Evolutionary conservation across 768 basidiomycete species (phyloP).

Genomic region (Russula sp.): DNA sequence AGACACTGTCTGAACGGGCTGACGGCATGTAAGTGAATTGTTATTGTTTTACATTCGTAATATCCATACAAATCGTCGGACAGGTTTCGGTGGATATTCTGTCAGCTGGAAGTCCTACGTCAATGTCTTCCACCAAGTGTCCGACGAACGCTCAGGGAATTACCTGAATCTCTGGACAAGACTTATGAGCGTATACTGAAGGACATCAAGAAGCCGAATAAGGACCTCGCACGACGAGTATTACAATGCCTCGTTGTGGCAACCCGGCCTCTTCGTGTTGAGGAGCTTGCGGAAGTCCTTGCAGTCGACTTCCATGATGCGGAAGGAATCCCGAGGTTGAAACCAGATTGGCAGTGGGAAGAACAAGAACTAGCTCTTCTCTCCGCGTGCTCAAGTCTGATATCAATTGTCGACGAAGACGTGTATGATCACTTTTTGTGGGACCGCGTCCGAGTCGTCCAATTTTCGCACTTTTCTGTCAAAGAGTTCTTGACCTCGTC

Average conservation of each 20-base stretch:
- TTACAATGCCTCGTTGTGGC: neutral
- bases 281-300: neutral
- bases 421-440: too few species aligned
- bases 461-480: too few species aligned
- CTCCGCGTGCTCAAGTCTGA: neutral
- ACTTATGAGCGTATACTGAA: slow-evolving; percentile 1
- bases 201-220: neutral
- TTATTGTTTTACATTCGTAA: neutral
- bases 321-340: neutral
- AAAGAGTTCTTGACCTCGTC: neutral
- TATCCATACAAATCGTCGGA: neutral
- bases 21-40: neutral
- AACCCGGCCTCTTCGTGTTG: neutral
- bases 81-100: slow-evolving; percentile 1
- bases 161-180: neutral
- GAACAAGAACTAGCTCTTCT: neutral
- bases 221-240: neutral
- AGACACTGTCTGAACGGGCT: neutral
- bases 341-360: neutral
- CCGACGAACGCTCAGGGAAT: neutral
- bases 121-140: neutral
- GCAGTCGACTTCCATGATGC: neutral
- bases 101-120: neutral
- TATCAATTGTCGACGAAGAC: neutral
- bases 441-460: too few species aligned